phyloP scores from a whole-genome alignment of 2,329 filamentous ascomycete genomes.

The Coniella lustricola region DNA sequence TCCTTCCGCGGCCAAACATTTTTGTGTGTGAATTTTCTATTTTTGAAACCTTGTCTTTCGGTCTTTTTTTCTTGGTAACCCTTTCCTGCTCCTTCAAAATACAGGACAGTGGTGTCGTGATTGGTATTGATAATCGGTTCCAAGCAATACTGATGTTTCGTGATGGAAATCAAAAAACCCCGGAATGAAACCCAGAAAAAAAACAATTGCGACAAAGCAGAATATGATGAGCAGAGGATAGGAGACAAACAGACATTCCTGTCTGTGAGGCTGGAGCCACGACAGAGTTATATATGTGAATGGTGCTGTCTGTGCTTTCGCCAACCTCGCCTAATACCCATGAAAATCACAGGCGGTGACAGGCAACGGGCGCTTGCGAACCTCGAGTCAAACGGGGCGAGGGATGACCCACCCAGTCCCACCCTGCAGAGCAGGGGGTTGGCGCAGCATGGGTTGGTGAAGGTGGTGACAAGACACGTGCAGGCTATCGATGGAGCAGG shows the following conservation, averaged over 20 bases:
- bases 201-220: slow-evolving; percentile 9
- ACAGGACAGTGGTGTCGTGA: neutral
- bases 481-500: slow-evolving; percentile 1
- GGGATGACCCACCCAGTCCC: slow-evolving; percentile 5
- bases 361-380: slow-evolving; percentile 17
- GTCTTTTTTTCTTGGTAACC: neutral
- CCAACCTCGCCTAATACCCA: slow-evolving; percentile 6
- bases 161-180: slow-evolving; percentile 11
- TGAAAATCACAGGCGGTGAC: slow-evolving; percentile 8
- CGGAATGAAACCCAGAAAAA: slow-evolving; percentile 12
- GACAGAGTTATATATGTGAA: slow-evolving; percentile 3
- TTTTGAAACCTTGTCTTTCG: too few species aligned
- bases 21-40: neutral
- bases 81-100: neutral
- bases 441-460: neutral
- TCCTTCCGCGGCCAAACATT: slow-evolving; percentile 16
- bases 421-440: slow-evolving; percentile 3
- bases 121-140: slow-evolving; percentile 7
- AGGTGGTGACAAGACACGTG: slow-evolving; percentile 13
- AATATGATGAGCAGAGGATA: slow-evolving; percentile 1
- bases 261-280: neutral
- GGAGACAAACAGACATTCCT: neutral
- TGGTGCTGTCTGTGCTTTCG: slow-evolving; percentile 3
- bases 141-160: slow-evolving; percentile 5
- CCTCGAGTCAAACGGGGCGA: slow-evolving; percentile 8